phyloP scores from a whole-genome alignment of 73 alveolate species.

The Durusdinium trenchii region DNA sequence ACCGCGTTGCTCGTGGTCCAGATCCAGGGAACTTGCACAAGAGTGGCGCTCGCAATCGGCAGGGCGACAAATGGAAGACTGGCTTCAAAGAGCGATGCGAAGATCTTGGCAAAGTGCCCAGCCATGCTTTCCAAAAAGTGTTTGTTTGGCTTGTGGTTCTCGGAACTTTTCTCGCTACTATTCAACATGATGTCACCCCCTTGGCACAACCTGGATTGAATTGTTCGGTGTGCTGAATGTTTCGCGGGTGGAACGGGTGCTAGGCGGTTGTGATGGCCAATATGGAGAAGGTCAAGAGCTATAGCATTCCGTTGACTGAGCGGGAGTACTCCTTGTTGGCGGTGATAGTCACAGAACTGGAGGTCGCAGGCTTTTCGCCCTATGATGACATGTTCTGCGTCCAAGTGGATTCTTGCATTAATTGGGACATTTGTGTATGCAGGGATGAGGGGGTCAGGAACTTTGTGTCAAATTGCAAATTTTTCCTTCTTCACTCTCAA shows the following conservation, averaged over 20 bases:
- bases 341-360: not conserved
- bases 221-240: not conserved
- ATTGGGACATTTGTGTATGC: not conserved
- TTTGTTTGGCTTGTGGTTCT: too few relatives aligned
- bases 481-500: too few relatives aligned
- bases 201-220: not conserved
- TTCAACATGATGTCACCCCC: not conserved
- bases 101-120: not conserved
- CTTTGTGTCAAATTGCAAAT: too few relatives aligned
- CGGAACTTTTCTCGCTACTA: not conserved
- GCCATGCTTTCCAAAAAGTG: too few relatives aligned
- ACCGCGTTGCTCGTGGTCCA: too few relatives aligned
- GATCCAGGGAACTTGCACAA: too few relatives aligned
- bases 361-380: not conserved
- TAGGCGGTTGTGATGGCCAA: not conserved
- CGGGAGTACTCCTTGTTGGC: not conserved
- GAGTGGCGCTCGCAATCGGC: too few relatives aligned
- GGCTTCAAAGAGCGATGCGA: not conserved
- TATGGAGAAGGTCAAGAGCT: not conserved
- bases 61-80: constrained; percentile 16
- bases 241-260: not conserved
- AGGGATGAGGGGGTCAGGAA: too few relatives aligned
- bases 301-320: not conserved
- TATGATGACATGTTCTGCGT: not conserved
- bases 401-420: not conserved